These are phyloP conservation scores for Suillus subluteus DNA, from an alignment of 768 basidiomycete genomes.

Conservation along the genomic window DNA sequence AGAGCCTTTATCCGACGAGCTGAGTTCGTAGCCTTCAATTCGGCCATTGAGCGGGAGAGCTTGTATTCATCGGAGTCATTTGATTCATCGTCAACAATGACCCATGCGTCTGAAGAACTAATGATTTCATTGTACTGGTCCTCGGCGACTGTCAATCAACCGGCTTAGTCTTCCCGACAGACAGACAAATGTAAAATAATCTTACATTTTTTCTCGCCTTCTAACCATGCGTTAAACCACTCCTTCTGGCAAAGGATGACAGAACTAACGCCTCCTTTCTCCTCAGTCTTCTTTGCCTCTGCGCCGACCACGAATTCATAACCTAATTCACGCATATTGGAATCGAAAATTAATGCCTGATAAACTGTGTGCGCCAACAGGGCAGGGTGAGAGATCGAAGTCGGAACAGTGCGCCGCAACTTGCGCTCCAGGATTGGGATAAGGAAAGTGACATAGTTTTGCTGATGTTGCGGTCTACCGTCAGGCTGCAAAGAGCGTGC, in stretches of 20 bases:
- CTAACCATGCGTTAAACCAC: conserved; percentile 92
- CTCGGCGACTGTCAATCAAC: conserved; percentile 68
- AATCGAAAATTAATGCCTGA: conserved; percentile 88
- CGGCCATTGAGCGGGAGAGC: conserved; percentile 27
- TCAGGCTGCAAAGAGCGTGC: conserved; percentile 8
- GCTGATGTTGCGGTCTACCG: conserved; percentile 44
- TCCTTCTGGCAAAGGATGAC: conserved; percentile 80
- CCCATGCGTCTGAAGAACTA: conserved; percentile 82
- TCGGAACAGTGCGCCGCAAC: conserved; percentile 71
- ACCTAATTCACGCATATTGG: conserved; percentile 71
- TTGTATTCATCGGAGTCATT: conserved; percentile 41
- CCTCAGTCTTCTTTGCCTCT: conserved; percentile 28
- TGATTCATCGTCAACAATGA: conserved; percentile 68
- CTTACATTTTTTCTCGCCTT: conserved; percentile 88
- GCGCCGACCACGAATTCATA: conserved; percentile 51
- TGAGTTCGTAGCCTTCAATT: conserved; percentile 77
- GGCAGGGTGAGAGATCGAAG: conserved; percentile 75
- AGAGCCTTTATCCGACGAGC: conserved; percentile 82
- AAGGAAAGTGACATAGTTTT: conserved; percentile 81
- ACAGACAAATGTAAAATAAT: conserved; percentile 11
- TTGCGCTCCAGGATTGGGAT: conserved; percentile 80
- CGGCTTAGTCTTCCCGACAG: not conserved
- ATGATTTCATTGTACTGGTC: conserved; percentile 87
- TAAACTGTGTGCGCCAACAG: conserved; percentile 95
- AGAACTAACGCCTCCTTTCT: conserved; percentile 81